phyloP scores from a whole-genome alignment of 176 grass and related monocot species.

The Zizania latifolia region DNA sequence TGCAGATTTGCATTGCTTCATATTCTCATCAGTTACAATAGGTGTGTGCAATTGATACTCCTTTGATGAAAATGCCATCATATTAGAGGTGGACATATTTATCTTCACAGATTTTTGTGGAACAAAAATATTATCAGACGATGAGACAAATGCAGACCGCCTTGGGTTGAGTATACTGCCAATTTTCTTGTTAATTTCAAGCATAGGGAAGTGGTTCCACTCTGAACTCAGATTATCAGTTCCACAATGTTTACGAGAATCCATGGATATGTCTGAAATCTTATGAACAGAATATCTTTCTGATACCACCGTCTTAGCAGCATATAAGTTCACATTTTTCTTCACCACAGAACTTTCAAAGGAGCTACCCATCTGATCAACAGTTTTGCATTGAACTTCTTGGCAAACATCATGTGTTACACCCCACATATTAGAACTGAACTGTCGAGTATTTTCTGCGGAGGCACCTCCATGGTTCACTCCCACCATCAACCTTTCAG shows the following conservation, averaged over 20 bases:
- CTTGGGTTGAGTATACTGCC: constrained; percentile 58
- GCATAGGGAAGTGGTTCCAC: constrained; percentile 60
- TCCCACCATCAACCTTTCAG: constrained; percentile 45
- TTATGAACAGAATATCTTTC: constrained; percentile 50
- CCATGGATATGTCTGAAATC: constrained; percentile 29
- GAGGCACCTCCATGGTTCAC: constrained; percentile 33
- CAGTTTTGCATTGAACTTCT: constrained; percentile 36
- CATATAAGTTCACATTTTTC: constrained; percentile 45
- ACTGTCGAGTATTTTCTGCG: constrained; percentile 29
- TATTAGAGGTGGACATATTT: constrained; percentile 34
- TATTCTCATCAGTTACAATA: constrained; percentile 29
- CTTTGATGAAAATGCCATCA: constrained; percentile 41
- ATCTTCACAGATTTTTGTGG: constrained; percentile 32
- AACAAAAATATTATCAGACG: constrained; percentile 42
- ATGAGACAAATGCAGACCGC: constrained; percentile 6
- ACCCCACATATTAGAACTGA: constrained; percentile 30
- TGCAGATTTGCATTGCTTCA: constrained; percentile 27
- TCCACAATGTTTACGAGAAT: constrained; percentile 29
- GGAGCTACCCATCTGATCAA: constrained; percentile 28
- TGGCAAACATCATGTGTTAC: constrained; percentile 36
- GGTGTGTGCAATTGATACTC: constrained; percentile 32
- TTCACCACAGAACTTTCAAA: constrained; percentile 39
- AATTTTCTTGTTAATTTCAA: constrained; percentile 65
- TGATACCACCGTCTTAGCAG: constrained; percentile 35
- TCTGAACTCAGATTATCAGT: constrained; percentile 38